Evolutionary conservation across 257 asterid species (phyloP), one percentile per base, ranked within the genome.

Genomic region (Prunella vulgaris): DNA sequence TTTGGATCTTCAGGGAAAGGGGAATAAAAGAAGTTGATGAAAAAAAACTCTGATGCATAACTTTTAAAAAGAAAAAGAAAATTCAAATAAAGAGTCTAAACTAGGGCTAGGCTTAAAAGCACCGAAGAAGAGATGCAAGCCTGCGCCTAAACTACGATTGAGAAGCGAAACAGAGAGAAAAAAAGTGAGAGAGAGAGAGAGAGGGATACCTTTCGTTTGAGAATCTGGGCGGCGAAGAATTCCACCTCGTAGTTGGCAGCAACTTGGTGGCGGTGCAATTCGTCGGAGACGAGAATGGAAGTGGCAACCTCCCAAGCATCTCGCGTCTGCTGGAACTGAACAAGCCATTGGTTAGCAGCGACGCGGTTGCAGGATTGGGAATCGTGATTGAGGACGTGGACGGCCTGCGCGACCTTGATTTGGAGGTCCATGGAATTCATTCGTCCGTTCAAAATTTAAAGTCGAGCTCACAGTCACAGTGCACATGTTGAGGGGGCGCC

Each of bases 281-380:
- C 78, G 67, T 76, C 77, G 77, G 92, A 84, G 66, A 93, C 79
- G 83, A 91, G 97, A 76, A 91, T 81, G 68, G 91, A 87, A 54
- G 93, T 84, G 76, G 96, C 93, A 69, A 87, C 81, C 17, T 88
- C 93, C 97, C 97, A 91, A 42, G 97, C 96, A 61, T 86, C 93
- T 12, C 75, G 80, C 24, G 91, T 82, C 68, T 85, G 97, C 78
- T 91, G 97, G 76, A 91, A 91, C 22, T 91, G 95, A 56, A 91
- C 92, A 21, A 91, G 88, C 97, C 97, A 91, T 68, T 91, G 97
- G 82, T 88, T 91, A 10, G 97, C 96, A 25, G 97, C 97, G 56
- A 91, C 79, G 74, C 97, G 97, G 75, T 87, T 88, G 76, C 95
- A 77, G 65, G 97, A 89, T 67, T 87, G 88, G 5, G 80, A 66